A percentile compares a stretch with the other conserved stretches of the same genome.
Evolutionary conservation across 2,329 filamentous ascomycete genomes (phyloP).

Genomic region (Lachnellula occidentalis): DNA sequence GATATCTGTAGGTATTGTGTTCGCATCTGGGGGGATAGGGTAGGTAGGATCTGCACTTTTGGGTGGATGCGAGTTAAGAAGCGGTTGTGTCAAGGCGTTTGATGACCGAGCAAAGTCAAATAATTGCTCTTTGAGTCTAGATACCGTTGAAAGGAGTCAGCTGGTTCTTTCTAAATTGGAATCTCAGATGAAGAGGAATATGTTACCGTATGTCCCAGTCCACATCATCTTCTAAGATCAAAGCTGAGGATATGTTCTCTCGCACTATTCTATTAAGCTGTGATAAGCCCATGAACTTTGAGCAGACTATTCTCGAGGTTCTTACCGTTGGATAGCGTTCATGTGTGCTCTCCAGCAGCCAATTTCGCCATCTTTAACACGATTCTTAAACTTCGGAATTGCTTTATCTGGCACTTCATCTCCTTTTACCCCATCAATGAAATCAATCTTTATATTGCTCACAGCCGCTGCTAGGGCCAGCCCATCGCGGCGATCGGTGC

Average conservation of each 20-base stretch:
- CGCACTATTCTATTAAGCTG: conserved; percentile 29
- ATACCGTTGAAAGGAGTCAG: too few relatives aligned
- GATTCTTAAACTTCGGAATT: conserved; percentile 28
- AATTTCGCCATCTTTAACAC: conserved; percentile 29
- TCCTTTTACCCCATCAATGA: conserved; percentile 38
- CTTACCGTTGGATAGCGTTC: conserved; percentile 31
- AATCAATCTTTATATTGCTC: conserved; percentile 38
- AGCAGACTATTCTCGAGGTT: not conserved
- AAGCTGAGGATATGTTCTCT: conserved; percentile 30
- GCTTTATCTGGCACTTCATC: conserved; percentile 37
- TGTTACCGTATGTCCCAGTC: conserved; percentile 36
- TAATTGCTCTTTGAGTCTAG: conserved; percentile 28
- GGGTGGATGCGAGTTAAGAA: not conserved
- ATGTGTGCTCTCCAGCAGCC: conserved; percentile 38
- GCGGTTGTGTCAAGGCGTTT: conserved; percentile 4
- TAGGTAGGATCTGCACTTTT: conserved; percentile 5
- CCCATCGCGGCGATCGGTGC: conserved; percentile 44
- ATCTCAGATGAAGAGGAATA: too few relatives aligned
- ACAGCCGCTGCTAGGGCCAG: conserved; percentile 38
- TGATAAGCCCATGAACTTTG: not conserved
- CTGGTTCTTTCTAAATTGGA: too few relatives aligned
- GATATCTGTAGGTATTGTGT: not conserved
- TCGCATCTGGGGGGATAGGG: not conserved
- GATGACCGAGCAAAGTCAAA: conserved; percentile 20
- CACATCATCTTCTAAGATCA: conserved; percentile 39